Percentiles rank a stretch among this genome's conserved stretches.
Evolutionary conservation across 768 basidiomycete species (phyloP).

Genomic region (Saitozyma podzolica): DNA sequence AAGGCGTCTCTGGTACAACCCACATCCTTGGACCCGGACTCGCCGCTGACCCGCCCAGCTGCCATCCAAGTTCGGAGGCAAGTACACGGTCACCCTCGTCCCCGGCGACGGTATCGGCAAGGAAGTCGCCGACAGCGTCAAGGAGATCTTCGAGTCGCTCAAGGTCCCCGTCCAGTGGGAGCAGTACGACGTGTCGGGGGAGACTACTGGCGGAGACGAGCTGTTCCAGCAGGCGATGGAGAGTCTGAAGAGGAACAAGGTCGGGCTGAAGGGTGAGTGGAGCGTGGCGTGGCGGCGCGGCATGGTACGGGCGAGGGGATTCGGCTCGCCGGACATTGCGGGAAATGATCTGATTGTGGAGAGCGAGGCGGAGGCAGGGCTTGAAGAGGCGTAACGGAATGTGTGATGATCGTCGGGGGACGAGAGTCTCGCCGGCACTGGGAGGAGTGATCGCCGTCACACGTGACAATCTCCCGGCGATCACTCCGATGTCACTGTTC

Average conservation of each 20-base stretch:
- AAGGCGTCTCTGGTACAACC: too few relatives aligned
- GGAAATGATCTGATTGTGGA: too few relatives aligned
- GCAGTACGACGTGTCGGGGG: slow-evolving; percentile 94
- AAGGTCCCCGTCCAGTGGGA: slow-evolving; percentile 99
- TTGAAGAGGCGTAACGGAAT: too few relatives aligned
- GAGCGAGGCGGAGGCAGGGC: too few relatives aligned
- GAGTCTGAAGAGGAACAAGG: slow-evolving; percentile 92
- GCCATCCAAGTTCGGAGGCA: slow-evolving; percentile 51
- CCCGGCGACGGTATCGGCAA: slow-evolving; percentile 97
- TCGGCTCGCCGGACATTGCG: too few relatives aligned
- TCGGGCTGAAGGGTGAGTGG: slow-evolving; percentile 87
- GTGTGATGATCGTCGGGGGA: too few relatives aligned
- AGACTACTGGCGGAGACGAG: slow-evolving; percentile 88
- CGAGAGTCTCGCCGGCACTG: too few relatives aligned
- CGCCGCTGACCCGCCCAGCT: slow-evolving; percentile 35
- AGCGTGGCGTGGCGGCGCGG: background rate
- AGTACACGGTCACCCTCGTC: slow-evolving; percentile 76
- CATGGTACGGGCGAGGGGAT: background rate
- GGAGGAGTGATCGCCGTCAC: too few relatives aligned
- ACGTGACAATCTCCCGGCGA: too few relatives aligned
- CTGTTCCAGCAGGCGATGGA: slow-evolving; percentile 99
- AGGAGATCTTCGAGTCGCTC: slow-evolving; percentile 95
- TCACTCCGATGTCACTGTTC: too few relatives aligned
- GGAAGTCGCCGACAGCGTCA: slow-evolving; percentile 97
- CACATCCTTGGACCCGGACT: too few relatives aligned